Conservation (phyloP, 768 basidiomycete genomes). For the Auricularia heimuer region DNA sequence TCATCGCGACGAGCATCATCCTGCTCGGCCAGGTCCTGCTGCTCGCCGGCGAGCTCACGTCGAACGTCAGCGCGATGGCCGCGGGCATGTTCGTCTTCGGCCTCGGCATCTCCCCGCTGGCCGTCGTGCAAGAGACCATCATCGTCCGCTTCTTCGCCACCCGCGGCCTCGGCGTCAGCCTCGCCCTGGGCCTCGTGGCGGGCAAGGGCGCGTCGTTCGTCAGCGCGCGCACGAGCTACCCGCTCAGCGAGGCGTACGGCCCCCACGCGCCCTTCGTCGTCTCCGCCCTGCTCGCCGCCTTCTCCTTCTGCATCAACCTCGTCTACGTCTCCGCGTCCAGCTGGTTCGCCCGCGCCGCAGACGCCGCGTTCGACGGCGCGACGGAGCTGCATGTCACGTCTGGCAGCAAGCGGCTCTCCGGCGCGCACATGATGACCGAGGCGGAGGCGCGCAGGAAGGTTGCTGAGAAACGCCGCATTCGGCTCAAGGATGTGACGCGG, state of each 20-base stretch:
- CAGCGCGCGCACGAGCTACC: constrained; percentile 65
- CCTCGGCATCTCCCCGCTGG: constrained; percentile 66
- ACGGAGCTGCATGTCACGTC: constrained; percentile 44
- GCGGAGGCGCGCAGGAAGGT: constrained; percentile 54
- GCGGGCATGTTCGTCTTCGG: constrained; percentile 74
- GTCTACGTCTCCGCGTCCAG: constrained; percentile 53
- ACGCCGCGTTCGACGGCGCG: constrained; percentile 50
- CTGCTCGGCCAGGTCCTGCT: constrained; percentile 60
- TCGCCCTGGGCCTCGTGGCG: constrained; percentile 75
- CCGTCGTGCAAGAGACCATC: constrained; percentile 78
- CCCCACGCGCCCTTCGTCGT: constrained; percentile 67
- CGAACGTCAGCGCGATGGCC: constrained; percentile 58
- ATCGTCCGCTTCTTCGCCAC: constrained; percentile 74
- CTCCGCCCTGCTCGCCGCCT: constrained; percentile 48
- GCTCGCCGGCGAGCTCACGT: constrained; percentile 51
- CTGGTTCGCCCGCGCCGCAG: constrained; percentile 53
- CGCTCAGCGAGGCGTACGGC: constrained; percentile 58
- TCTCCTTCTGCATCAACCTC: constrained; percentile 62
- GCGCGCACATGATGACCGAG: constrained; percentile 32
- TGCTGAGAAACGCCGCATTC: constrained; percentile 54
- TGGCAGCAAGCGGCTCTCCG: neutral
- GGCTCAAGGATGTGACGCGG: constrained; percentile 47
- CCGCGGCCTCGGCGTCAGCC: constrained; percentile 63
- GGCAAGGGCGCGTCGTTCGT: constrained; percentile 74
- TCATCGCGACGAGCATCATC: constrained; percentile 66